These are phyloP conservation scores for Aspergillus aculeatinus DNA, from an alignment of 2,329 filamentous ascomycete genomes.

Conservation along the genomic window DNA sequence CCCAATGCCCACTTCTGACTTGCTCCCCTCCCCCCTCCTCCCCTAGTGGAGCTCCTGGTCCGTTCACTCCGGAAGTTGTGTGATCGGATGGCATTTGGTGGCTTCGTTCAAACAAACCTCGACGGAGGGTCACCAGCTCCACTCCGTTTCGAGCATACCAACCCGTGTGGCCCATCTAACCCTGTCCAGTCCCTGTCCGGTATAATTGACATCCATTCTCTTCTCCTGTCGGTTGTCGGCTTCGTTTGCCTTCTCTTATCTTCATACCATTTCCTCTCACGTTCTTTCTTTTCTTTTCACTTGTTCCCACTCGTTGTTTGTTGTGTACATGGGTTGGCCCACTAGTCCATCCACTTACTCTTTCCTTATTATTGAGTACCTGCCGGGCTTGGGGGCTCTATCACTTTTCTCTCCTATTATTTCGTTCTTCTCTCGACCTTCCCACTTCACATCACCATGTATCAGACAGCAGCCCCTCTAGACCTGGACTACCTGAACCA, in stretches of 20 bases:
- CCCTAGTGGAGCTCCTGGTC: constrained; percentile 9
- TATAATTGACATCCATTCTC: constrained; percentile 11
- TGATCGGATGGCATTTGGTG: constrained; percentile 14
- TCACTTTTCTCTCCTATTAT: neutral
- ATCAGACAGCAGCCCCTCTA: constrained; percentile 26
- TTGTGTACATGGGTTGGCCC: neutral
- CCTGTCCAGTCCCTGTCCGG: constrained; percentile 11
- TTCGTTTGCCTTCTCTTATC: constrained; percentile 6
- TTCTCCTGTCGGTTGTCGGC: neutral
- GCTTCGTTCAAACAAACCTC: constrained; percentile 12
- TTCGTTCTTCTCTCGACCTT: neutral
- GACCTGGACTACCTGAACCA: constrained; percentile 33
- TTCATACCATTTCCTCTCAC: constrained; percentile 10
- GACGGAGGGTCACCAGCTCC: constrained; percentile 15
- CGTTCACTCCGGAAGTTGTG: constrained; percentile 9
- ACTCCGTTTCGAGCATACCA: constrained; percentile 20
- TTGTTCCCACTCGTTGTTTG: neutral
- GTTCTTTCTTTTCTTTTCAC: constrained; percentile 4
- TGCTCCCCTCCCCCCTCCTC: neutral
- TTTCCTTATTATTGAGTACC: constrained; percentile 4
- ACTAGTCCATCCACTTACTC: constrained; percentile 1
- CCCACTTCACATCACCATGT: constrained; percentile 23
- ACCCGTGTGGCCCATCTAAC: constrained; percentile 16
- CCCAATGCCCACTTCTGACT: neutral
- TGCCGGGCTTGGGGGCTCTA: neutral